These are phyloP conservation scores for Xylariaceae sp. DNA, from an alignment of 2,329 filamentous ascomycete genomes.

Conservation along the genomic window DNA sequence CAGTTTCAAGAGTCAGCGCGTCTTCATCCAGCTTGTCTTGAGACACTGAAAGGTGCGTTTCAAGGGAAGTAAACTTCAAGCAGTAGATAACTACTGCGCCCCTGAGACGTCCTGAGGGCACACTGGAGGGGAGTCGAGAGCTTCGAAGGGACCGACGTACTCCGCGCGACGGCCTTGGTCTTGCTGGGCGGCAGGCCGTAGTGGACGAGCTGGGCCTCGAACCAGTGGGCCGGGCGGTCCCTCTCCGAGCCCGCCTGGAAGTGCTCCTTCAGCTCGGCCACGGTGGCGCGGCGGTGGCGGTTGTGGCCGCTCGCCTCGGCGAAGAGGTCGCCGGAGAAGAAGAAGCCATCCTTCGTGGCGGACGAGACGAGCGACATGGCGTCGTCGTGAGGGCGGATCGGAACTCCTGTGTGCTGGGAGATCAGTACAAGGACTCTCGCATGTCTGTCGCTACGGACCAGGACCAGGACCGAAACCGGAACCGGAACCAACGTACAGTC, in stretches of 20 bases:
- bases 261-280: conserved; percentile 35
- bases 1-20: conserved; percentile 10
- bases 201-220: conserved; percentile 54
- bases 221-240: conserved; percentile 53
- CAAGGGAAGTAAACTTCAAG: no score
- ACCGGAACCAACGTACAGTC: no score
- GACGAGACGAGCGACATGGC: conserved; percentile 22
- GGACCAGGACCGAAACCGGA: no score
- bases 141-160: neutral
- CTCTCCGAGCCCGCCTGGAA: conserved; percentile 34
- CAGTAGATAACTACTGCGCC: no score
- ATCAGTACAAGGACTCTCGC: no score
- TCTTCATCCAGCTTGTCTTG: neutral
- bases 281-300: conserved; percentile 36
- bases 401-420: no score
- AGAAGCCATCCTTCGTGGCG: conserved; percentile 31
- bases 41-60: neutral
- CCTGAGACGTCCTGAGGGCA: no score
- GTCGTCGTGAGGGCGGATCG: no score
- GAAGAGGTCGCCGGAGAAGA: conserved; percentile 36
- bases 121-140: no score
- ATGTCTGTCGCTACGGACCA: no score
- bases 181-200: conserved; percentile 52
- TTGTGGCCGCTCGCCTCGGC: conserved; percentile 35
- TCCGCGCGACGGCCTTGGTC: conserved; percentile 48